Base-by-base conservation (phyloP, 2,329 filamentous ascomycete genomes). In the Fusarium sp. region DNA sequence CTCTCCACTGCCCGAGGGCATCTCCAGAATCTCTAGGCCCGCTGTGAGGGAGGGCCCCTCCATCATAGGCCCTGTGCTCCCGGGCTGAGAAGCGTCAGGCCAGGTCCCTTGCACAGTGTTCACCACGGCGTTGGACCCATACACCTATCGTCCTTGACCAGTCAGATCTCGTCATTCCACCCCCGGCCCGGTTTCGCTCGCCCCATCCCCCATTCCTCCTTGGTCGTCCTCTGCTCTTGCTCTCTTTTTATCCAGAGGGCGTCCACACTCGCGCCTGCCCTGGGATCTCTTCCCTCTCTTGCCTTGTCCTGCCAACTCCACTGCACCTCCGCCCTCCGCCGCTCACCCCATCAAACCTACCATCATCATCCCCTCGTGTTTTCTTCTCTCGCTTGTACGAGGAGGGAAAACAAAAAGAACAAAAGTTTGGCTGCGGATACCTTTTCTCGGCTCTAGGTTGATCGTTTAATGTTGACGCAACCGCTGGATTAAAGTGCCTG, bases 21-120 rank as follows among this genome's bases (percentile, higher is more conserved):
- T 64, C 65, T 74, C 60, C 64, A 74, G 65, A 63, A 52, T 68
- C 69, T 74, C 72, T 73, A 45, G 41, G 63, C 58, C 48, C 48
- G 48, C 27, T 4, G 27, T 33, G 31, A 59, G 58, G 54, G 50
- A 71, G 57, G 24, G 22, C 35, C 50, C 45, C 65, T 41, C 35
- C 31, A 33, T 57, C 33, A 13, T 27, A 70, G 50, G 61, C 11
- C 48, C 61, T 56, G 35, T 27, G 37, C 10, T 48, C 7, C 35
- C 27, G 24, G 48, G 48, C 48, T 52, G 48, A 52, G 24, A 50
- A 54, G 50, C 18, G 61, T 27, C 35, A 48, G 41, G 60, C 60
- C 45, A 79, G 72, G 77, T 79, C 77, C 74, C 62, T 60, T 59
- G 72, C 77, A 78, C 77, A 78, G 77, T 78, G 77, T 48, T 59